phyloP scores from a whole-genome alignment of 805 yeast species.

The Hanseniaspora osmophila region DNA sequence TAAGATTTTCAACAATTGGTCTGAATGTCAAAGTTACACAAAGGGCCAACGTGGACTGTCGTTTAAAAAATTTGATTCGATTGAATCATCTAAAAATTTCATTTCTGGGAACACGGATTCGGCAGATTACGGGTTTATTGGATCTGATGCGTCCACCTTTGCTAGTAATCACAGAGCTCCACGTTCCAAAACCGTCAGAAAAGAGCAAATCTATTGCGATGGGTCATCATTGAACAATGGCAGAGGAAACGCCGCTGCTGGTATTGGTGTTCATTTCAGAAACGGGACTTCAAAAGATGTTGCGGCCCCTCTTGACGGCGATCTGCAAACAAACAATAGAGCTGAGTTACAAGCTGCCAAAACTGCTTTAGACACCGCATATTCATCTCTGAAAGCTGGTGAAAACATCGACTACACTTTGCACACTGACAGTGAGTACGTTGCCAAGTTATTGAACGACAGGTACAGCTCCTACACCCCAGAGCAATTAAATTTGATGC shows the following conservation, averaged over 20 bases:
- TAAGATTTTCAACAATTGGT: constrained; percentile 21
- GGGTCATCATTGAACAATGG: constrained; percentile 67
- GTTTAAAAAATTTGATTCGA: constrained; percentile 29
- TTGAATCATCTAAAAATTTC: constrained; percentile 23
- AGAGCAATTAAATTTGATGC: constrained; percentile 24
- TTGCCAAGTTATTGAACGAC: constrained; percentile 26
- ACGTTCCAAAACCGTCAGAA: background rate
- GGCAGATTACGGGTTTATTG: constrained; percentile 14
- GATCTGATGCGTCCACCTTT: constrained; percentile 9
- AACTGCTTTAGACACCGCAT: constrained; percentile 36
- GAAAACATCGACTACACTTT: constrained; percentile 28
- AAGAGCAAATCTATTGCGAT: constrained; percentile 45
- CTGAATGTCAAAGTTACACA: constrained; percentile 20
- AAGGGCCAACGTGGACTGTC: constrained; percentile 26
- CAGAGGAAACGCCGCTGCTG: constrained; percentile 30
- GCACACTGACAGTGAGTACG: constrained; percentile 59
- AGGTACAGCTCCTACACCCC: constrained; percentile 47
- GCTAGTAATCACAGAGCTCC: constrained; percentile 6
- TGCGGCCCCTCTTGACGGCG: constrained; percentile 35
- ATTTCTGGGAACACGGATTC: constrained; percentile 10
- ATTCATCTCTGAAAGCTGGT: constrained; percentile 13
- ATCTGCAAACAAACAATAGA: constrained; percentile 57
- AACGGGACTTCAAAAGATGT: constrained; percentile 34
- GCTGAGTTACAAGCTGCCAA: constrained; percentile 65
- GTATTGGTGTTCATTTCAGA: constrained; percentile 69